These are phyloP conservation scores for Xenoacremonium recifei DNA, from an alignment of 2,329 filamentous ascomycete species.

Conservation along the genomic window DNA sequence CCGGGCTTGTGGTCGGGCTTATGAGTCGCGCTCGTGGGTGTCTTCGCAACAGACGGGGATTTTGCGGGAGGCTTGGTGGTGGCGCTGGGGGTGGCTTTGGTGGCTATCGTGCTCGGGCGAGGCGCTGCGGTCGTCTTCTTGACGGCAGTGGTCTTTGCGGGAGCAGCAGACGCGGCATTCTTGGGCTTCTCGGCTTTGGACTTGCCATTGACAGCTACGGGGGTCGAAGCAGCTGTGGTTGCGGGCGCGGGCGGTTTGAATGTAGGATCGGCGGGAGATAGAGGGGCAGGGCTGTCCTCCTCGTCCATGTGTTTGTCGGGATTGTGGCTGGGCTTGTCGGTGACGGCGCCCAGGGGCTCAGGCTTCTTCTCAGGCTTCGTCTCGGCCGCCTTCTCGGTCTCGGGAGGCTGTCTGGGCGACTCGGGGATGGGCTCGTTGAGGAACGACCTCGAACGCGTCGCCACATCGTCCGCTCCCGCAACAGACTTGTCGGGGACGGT, in stretches of 20 bases:
- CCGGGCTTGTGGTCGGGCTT: conserved; percentile 29
- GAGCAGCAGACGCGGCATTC: conserved; percentile 11
- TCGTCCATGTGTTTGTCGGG: conserved; percentile 41
- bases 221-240: conserved; percentile 3
- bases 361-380: not conserved
- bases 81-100: conserved; percentile 18
- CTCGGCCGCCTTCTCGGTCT: conserved; percentile 11
- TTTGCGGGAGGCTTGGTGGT: conserved; percentile 18
- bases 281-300: conserved; percentile 28
- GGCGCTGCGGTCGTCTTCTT: conserved; percentile 16
- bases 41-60: conserved; percentile 20
- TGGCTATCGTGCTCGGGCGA: conserved; percentile 22
- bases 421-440: conserved; percentile 42
- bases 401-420: conserved; percentile 33
- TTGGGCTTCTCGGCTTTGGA: conserved; percentile 23
- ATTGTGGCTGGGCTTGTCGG: conserved; percentile 36
- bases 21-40: conserved; percentile 21
- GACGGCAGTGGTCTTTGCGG: conserved; percentile 9
- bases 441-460: conserved; percentile 20
- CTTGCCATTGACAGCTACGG: conserved; percentile 19
- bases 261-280: conserved; percentile 11
- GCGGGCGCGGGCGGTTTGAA: conserved; percentile 14
- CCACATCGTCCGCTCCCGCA: conserved; percentile 25
- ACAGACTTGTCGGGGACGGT: conserved; percentile 37
- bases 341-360: conserved; percentile 21